Evolutionary conservation across 2,329 filamentous ascomycete genomes (phyloP).

Genomic region (Beauveria bassiana): DNA sequence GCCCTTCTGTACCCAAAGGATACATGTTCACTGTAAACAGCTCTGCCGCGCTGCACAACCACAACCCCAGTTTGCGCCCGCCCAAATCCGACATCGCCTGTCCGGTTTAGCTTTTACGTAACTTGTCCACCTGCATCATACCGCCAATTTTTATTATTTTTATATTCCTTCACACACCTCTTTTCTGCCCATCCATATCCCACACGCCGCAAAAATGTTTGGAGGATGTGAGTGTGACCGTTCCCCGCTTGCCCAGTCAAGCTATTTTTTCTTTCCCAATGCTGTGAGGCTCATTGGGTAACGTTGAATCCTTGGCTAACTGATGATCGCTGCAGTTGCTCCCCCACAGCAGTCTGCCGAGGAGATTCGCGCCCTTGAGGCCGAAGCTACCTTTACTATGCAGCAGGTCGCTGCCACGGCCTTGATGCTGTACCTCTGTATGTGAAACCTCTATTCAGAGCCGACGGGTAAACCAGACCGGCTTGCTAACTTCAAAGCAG

Average conservation of each 20-base stretch:
- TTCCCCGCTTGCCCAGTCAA: neutral
- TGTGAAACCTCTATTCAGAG: slow-evolving; percentile 21
- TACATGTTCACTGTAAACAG: neutral
- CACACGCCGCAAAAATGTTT: slow-evolving; percentile 18
- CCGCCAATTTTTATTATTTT: neutral
- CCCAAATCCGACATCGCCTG: neutral
- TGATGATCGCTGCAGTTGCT: slow-evolving; percentile 40
- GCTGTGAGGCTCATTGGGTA: neutral
- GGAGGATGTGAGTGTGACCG: slow-evolving; percentile 32
- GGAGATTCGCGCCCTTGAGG: slow-evolving; percentile 64
- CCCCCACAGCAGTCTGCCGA: slow-evolving; percentile 62
- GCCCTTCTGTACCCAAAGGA: neutral
- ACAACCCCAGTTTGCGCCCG: too few species aligned
- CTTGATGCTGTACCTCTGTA: slow-evolving; percentile 70
- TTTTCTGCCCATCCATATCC: neutral
- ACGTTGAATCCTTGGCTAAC: neutral
- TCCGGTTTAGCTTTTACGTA: slow-evolving; percentile 2
- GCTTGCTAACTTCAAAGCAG: slow-evolving; percentile 25
- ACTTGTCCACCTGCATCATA: slow-evolving; percentile 4
- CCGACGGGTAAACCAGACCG: neutral
- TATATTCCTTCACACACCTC: neutral
- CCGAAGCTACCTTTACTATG: slow-evolving; percentile 58
- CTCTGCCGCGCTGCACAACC: neutral
- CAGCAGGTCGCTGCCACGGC: slow-evolving; percentile 59
- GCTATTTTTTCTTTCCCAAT: neutral